Base-by-base conservation (phyloP, 2,329 filamentous ascomycete species). In the Parascedosporium putredinis region DNA sequence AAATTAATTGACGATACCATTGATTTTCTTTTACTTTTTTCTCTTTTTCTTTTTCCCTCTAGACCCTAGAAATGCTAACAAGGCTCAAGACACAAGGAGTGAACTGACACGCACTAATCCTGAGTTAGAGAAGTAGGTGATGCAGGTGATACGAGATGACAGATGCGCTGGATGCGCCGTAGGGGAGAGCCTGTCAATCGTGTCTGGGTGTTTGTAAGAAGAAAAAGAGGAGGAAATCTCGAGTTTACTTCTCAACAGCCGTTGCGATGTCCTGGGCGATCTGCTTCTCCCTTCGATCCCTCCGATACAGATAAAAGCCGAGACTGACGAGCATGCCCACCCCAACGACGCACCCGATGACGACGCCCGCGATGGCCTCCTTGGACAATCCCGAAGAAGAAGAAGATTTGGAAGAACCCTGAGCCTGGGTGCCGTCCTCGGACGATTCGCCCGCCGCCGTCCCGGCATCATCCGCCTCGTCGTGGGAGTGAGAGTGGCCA, bases 331-430 rank as follows among this genome's bases (percentile, higher is more conserved):
- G 61, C 7, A 88, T 61, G 1, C 73, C 71, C 3, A 79, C 74
- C 38, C 79, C 85, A 7, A 77, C 69, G 9, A 90, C 63, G 3
- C 80, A 74, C 27, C 86, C 87, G 53, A 90, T 71, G 2, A 85
- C 84, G 53, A 88, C 83, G 1, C 86, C 86, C 3, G 86, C 86
- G 58, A 90, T 88, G 16, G 79, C 76, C 40, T 84, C 85, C n/a
- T 78, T 78, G 10, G 80, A 82, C 9, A 89, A 69, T 2, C 61
- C 61, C 50, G 57, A 55, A 52, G 57, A 55, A 49, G 55, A 57
- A 40, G 7, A 7, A 12, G 7, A 7, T 31, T 12, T 12, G 12
- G 27, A 31, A 31, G 53, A 57, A 16, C 58, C 55, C 24, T 58
- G 55, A 22, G 59, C 51, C 55, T 52, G 42, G 44, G 55, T 44